Base-by-base conservation (phyloP, 2,329 filamentous ascomycete genomes). In the Epichloe uncinata region DNA sequence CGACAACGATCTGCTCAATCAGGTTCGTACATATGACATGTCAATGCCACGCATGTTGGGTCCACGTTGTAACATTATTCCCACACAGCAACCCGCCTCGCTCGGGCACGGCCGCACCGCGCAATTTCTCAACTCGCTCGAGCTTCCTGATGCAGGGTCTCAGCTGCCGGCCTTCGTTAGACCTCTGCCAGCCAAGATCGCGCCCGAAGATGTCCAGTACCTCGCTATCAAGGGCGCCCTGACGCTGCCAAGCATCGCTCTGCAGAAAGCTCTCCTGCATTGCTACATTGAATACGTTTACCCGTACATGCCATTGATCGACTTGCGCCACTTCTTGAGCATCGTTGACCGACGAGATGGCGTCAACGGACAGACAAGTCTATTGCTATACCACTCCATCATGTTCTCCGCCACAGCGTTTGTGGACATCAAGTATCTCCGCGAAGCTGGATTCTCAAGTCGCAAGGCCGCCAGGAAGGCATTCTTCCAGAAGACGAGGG, bases 321-420 rank as follows among this genome's bases (percentile, higher is more conserved):
- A 87, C 70, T 60, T 83, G 60, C 66, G 80, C 63, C 68, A 79
- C 63, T 75, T 83, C 57, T 61, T 84, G 51, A 62, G 70, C 46
- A 73, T 77, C 42, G 74, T 89, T 55, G 79, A 82, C 58, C 72
- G 74, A 51, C 73, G 75, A 11, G 84, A 93, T 63, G 86, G 85
- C 13, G 73, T 77, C 44, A 74, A 79, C 57, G 82, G 84, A 9
- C 82, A 81, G 61, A 75, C 89, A 60, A 95, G 90, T 68, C 71
- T 97, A 58, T 78, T 96, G 52, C 71, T 96, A 2, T 96, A 95
- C 66, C 91, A 96, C 63, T 86, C 90, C 11, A 84, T 95, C 60
- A 95, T 96, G 87, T 97, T 96, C 63, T 84, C 88, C 1, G 89
- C 86, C 1, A 86, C 86, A 2, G 88, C 90, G 0, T 95, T 93